Evolutionary conservation across 345 rosid genomes (phyloP), one percentile per base, ranked within the genome.

Genomic region (Odontarrhena argentea): DNA sequence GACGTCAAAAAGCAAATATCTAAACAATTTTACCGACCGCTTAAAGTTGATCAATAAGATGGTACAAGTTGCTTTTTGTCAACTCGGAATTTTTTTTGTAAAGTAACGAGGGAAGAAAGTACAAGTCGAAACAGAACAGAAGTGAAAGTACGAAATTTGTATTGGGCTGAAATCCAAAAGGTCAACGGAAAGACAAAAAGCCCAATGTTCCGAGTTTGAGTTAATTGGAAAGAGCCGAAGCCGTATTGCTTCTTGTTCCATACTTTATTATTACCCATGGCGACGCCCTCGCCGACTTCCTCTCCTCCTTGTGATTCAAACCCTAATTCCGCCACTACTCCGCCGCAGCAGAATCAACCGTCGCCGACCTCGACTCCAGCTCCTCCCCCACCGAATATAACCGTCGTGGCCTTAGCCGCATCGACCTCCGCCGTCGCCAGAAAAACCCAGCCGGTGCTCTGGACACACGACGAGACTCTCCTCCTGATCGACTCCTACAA

Each of bases 401-500:
- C 67, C 48, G 76, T 64, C 15, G 57, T 64, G 7, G 72, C 79
- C n/a, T 35, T 68, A 13, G 56, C 71, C 32, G 74, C 74, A 0
- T 46, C 60, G 3, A 75, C 68, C 15, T 43, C 71, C 48, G 42
- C 62, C 38, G 25, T 26, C 11, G 53, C 70, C 0, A 78, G 76
- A 53, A 87, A 84, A 48, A 75, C 89, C 43, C 91, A 85, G 28
- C 86, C 93, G 3, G 61, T 76, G 26, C 85, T 87, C 45, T 87
- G 94, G 98, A 79, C 87, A 53, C 80, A 85, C 77, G 81, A 80
- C 47, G 92, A 92, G 74, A 87, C 96, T 4, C 49, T 83, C 45
- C 75, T 78, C 73, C 76, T 87, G 7, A 86, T 87, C 81, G 82
- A 82, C 47, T 74, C 87, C 46, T 84, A 87, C 79, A 83, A 82